phyloP scores from a whole-genome alignment of 495 filamentous ascomycete species.

The Pyrenula massariospora region DNA sequence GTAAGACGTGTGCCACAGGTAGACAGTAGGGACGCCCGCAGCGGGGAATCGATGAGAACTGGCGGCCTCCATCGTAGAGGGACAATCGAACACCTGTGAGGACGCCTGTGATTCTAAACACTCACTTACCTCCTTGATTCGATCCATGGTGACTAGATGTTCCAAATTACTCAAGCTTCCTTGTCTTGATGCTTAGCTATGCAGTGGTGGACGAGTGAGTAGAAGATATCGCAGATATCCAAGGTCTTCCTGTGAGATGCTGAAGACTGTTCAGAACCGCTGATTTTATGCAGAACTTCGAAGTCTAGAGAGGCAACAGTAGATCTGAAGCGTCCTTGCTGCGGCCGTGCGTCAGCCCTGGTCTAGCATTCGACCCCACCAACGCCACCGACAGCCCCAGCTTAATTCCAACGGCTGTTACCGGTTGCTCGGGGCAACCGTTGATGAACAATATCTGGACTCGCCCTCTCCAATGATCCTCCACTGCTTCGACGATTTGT shows the following conservation, averaged over 20 bases:
- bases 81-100: background rate
- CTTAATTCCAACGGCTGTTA: background rate
- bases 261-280: too few species aligned
- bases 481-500: background rate
- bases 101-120: background rate
- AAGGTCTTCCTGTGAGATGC: background rate
- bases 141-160: constrained; percentile 33
- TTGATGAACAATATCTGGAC: background rate
- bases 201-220: too few species aligned
- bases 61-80: background rate
- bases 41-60: background rate
- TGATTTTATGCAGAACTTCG: too few species aligned
- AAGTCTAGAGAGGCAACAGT: background rate
- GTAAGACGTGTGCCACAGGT: too few species aligned
- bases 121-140: constrained; percentile 73
- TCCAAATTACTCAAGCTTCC: constrained; percentile 30
- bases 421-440: background rate
- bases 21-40: background rate
- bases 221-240: too few species aligned
- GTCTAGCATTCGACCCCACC: background rate
- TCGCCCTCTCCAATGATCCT: background rate
- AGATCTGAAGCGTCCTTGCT: too few species aligned
- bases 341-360: background rate
- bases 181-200: too few species aligned
- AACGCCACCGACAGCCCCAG: background rate